Evolutionary conservation across 1,139 yeast species (phyloP).

Genomic region (Starmera stellimalicola): DNA sequence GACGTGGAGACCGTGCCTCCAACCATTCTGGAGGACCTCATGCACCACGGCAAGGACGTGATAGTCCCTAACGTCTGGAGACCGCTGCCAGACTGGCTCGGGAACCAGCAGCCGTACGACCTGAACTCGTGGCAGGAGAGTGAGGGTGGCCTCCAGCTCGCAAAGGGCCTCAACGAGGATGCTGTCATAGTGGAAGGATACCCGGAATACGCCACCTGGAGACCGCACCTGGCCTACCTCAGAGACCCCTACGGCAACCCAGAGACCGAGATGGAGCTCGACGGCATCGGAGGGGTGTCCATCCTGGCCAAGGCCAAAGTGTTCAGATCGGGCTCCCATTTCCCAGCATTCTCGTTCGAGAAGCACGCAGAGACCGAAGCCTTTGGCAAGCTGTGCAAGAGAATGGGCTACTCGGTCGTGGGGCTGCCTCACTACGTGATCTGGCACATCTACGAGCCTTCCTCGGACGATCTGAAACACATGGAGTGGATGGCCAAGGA

Average conservation of each 20-base stretch:
- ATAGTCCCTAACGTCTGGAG: slow-evolving; percentile 87
- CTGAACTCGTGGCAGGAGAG: slow-evolving; percentile 87
- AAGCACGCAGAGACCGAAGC: slow-evolving; percentile 94
- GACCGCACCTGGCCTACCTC: slow-evolving; percentile 82
- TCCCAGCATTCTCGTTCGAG: slow-evolving; percentile 85
- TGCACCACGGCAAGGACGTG: slow-evolving; percentile 57
- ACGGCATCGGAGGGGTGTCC: slow-evolving; percentile 89
- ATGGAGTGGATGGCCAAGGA: slow-evolving; percentile 98
- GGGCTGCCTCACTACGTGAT: slow-evolving; percentile 87
- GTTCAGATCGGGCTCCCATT: slow-evolving; percentile 72
- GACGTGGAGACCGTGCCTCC: slow-evolving; percentile 59
- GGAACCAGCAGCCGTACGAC: slow-evolving; percentile 85
- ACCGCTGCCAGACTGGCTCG: slow-evolving; percentile 84
- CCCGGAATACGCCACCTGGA: slow-evolving; percentile 88
- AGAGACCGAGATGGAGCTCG: slow-evolving; percentile 78
- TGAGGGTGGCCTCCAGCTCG: slow-evolving; percentile 74
- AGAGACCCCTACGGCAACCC: slow-evolving; percentile 84
- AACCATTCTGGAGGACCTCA: slow-evolving; percentile 52
- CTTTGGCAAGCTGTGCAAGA: slow-evolving; percentile 74
- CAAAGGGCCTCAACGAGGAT: slow-evolving; percentile 70
- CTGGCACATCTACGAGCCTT: slow-evolving; percentile 91
- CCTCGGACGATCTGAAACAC: slow-evolving; percentile 77
- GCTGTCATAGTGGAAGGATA: slow-evolving; percentile 90
- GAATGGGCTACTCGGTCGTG: slow-evolving; percentile 73
- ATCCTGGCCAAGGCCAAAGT: slow-evolving; percentile 73